Conservation (phyloP, 306 rosid species). For the Calophaca sinica region DNA sequence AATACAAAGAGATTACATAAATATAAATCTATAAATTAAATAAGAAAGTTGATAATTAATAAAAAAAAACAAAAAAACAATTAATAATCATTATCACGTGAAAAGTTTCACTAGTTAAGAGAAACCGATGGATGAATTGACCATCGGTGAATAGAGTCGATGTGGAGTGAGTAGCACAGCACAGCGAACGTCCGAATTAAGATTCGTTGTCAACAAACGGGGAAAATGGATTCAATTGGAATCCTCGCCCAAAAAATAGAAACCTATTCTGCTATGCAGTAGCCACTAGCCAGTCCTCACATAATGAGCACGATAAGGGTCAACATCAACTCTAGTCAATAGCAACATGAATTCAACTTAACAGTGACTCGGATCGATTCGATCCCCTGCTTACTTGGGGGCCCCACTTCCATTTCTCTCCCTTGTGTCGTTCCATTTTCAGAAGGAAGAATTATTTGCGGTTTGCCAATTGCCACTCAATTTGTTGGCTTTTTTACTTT, state of each 20-base stretch:
- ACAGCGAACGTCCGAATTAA: background rate
- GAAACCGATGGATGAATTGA: too few relatives aligned
- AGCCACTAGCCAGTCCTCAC: background rate
- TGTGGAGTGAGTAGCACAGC: background rate
- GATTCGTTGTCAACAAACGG: background rate
- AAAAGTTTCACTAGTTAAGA: too few relatives aligned
- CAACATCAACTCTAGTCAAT: conserved; percentile 10
- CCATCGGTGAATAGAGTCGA: background rate
- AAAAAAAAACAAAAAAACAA: too few relatives aligned
- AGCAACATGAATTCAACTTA: background rate
- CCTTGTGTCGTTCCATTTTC: background rate
- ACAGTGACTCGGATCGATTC: background rate
- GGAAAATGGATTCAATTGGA: conserved; percentile 31
- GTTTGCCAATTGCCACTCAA: conserved; percentile 3
- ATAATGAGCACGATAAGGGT: background rate
- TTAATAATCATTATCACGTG: too few relatives aligned
- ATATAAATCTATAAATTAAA: too few relatives aligned
- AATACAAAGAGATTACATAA: too few relatives aligned
- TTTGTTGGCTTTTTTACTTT: conserved; percentile 1
- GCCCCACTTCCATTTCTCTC: background rate
- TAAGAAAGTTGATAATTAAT: too few relatives aligned
- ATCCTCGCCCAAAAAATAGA: conserved; percentile 7
- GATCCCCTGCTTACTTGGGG: too few relatives aligned
- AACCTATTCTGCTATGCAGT: background rate
- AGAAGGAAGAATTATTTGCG: conserved; percentile 10